A percentile compares a stretch with the other conserved stretches of the same genome.
Evolutionary conservation across 1,139 yeast species (phyloP).

Genomic region (Taphrina confusa): DNA sequence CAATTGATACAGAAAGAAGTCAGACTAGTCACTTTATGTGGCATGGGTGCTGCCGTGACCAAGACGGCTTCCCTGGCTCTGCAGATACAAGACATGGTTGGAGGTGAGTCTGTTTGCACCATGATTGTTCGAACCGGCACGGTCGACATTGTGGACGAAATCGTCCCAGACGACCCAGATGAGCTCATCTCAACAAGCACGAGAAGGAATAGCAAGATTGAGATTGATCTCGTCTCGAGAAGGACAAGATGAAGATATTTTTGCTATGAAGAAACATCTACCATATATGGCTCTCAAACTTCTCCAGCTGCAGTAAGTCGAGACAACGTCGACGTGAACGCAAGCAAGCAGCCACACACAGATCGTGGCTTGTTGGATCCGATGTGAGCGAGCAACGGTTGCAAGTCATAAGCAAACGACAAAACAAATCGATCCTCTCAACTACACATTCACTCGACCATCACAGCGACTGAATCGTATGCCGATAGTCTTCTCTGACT

Average conservation of each 20-base stretch:
- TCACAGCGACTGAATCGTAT: too few species aligned
- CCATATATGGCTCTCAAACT: too few species aligned
- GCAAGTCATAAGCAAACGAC: too few species aligned
- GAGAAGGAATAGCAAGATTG: constrained; percentile 31
- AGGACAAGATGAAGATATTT: neutral
- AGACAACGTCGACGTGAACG: too few species aligned
- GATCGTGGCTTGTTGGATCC: too few species aligned
- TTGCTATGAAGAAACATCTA: neutral
- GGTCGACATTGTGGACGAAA: constrained; percentile 31
- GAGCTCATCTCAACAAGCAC: neutral
- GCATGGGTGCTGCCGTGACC: constrained; percentile 31
- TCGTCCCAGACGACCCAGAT: constrained; percentile 27
- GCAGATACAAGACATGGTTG: constrained; percentile 26
- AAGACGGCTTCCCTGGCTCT: constrained; percentile 24
- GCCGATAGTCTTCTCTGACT: neutral
- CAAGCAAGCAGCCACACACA: too few species aligned
- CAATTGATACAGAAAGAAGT: constrained; percentile 11
- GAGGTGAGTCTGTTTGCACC: constrained; percentile 1
- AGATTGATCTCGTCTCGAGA: constrained; percentile 17
- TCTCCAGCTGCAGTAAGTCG: too few species aligned
- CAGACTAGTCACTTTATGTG: constrained; percentile 18
- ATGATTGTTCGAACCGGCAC: constrained; percentile 19
- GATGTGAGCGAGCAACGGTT: too few species aligned
- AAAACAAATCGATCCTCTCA: too few species aligned
- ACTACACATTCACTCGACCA: too few species aligned